Percentiles rank a stretch among this genome's conserved stretches.
phyloP scores from a whole-genome alignment of 1,284 basidiomycete species.

The Apiotrichum porosum region DNA sequence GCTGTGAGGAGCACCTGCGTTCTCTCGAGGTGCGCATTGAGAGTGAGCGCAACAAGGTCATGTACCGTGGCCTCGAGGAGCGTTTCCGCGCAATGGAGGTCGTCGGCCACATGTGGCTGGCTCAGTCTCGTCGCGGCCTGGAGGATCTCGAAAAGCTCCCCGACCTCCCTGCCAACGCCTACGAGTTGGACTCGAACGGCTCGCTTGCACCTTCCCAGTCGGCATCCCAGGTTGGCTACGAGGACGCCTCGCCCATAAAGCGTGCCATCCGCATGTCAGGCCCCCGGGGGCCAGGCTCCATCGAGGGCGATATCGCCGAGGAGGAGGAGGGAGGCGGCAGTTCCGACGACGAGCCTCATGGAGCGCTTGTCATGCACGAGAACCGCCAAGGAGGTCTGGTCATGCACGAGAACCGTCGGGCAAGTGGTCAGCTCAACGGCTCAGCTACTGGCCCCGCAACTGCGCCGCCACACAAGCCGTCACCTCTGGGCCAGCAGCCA shows the following conservation, averaged over 20 bases:
- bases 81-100: conserved; percentile 48
- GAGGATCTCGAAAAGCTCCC: conserved; percentile 37
- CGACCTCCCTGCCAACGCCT: conserved; percentile 39
- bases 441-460: no score
- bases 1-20: conserved; percentile 48
- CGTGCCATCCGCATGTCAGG: neutral
- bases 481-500: no score
- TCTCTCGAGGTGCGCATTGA: conserved; percentile 45
- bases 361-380: conserved; percentile 44
- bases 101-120: conserved; percentile 47
- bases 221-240: conserved; percentile 45
- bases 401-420: no score
- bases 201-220: conserved; percentile 49
- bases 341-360: conserved; percentile 34
- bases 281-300: conserved; percentile 27
- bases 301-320: conserved; percentile 44
- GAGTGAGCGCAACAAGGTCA: conserved; percentile 47
- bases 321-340: conserved; percentile 46
- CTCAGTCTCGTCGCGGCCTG: conserved; percentile 43
- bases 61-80: conserved; percentile 46
- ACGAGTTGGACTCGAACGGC: conserved; percentile 49
- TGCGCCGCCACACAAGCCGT: no score
- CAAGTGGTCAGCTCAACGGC: conserved; percentile 27
- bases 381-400: no score
- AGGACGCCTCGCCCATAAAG: conserved; percentile 17